Evolutionary conservation across 164 flowering plant species (phyloP), one percentile per base, ranked within the genome.

Genomic region (Sextonia rubra): DNA sequence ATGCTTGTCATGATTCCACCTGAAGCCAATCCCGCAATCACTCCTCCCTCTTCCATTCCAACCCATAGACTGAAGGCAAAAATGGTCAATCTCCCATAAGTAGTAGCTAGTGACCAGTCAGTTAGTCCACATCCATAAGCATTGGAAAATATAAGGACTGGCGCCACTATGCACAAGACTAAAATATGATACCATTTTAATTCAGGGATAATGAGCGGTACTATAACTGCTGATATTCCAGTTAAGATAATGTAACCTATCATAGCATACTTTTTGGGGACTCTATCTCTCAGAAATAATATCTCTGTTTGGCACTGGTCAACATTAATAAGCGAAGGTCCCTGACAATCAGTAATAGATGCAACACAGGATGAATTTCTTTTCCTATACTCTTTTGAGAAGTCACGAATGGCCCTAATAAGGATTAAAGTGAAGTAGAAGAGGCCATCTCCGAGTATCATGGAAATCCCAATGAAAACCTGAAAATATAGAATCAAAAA

Each of bases 1-100:
- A 87, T 85, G 70, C 82, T 84, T 88, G 85, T 87, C 88, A 87
- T 87, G 66, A 84, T 88, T 1, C 90, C 90, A 71, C 90, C 84
- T 1, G 86, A 87, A 24, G 90, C 90, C 47, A 87, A 75, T 3
- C 87, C 90, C 1, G 87, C 88, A 15, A 87, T 71, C 23, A 87
- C 86, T 3, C 90, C 88, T 15, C 90, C 88, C 63, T 85, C 74
- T 9, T 73, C 30, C 6, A 84, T 71, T 17, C 88, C 90, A 1
- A 86, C 88, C 88, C 87, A 87, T 11, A 85, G 84, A 2, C 90
- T 86, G 26, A 87, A 74, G 4, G 71, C 68, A 63, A 87, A 85
- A 67, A 85, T 87, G 8, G 90, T 86, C 5, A 87, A 78, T 75
- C 84, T 87, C 15, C 90, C 87, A 64, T 87, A 87, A 58, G 86